phyloP scores from a whole-genome alignment of 495 filamentous ascomycete species.

The Lindgomyces ingoldianus region DNA sequence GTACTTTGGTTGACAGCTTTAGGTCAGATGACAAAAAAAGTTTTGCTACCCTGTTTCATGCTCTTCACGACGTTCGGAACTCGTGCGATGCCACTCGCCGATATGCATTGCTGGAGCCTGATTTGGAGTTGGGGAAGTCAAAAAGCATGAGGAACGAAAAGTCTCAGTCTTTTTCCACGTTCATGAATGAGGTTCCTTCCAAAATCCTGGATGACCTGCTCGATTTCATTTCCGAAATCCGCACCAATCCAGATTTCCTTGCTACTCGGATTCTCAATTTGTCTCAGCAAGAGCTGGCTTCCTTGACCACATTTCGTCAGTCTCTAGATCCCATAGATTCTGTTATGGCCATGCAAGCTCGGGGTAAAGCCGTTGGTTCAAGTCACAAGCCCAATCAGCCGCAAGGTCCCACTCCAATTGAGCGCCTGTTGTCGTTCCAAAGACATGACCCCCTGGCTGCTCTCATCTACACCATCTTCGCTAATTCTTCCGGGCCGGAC shows the following conservation, averaged over 20 bases:
- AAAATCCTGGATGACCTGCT: conserved; percentile 73
- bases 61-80: conserved; percentile 82
- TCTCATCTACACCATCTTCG: conserved; percentile 85
- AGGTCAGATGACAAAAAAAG: conserved; percentile 85
- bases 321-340: conserved; percentile 77
- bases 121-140: conserved; percentile 58
- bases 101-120: conserved; percentile 68
- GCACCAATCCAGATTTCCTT: conserved; percentile 83
- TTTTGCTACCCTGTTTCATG: conserved; percentile 85
- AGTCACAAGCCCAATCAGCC: conserved; percentile 52
- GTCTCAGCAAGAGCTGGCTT: conserved; percentile 69
- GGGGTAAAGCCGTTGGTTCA: conserved; percentile 42
- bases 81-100: conserved; percentile 73
- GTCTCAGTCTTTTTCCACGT: conserved; percentile 57
- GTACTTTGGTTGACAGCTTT: conserved; percentile 83
- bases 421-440: conserved; percentile 77
- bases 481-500: conserved; percentile 77
- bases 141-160: conserved; percentile 40
- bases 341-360: conserved; percentile 71
- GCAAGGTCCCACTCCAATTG: conserved; percentile 62
- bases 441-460: conserved; percentile 83
- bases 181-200: conserved; percentile 77
- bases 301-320: conserved; percentile 72
- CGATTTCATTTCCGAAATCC: conserved; percentile 75
- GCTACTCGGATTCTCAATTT: conserved; percentile 75